phyloP scores from a whole-genome alignment of 768 basidiomycete species.

The Serendipita vermifera region DNA sequence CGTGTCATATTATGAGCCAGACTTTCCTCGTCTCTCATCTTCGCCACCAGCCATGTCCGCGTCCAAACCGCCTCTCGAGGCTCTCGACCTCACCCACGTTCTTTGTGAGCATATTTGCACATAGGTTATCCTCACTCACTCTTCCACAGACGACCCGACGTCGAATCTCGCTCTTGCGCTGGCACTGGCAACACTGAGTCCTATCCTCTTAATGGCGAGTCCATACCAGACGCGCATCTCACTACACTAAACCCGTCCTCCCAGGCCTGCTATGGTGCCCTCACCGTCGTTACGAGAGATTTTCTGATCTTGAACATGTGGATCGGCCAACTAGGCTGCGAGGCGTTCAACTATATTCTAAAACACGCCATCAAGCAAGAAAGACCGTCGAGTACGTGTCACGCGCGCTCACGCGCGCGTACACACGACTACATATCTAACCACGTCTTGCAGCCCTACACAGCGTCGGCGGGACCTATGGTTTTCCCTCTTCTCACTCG shows the following conservation, averaged over 20 bases:
- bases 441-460: slow-evolving; percentile 12
- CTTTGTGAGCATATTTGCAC: slow-evolving; percentile 34
- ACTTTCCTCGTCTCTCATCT: too few species aligned
- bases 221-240: too few species aligned
- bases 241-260: slow-evolving; percentile 23
- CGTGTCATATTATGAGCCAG: too few species aligned
- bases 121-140: background rate
- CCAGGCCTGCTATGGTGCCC: slow-evolving; percentile 66
- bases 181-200: slow-evolving; percentile 53
- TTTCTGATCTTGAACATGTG: slow-evolving; percentile 73
- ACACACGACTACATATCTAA: background rate
- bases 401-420: background rate
- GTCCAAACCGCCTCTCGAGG: slow-evolving; percentile 22
- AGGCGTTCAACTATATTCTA: slow-evolving; percentile 53
- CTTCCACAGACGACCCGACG: slow-evolving; percentile 42
- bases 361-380: slow-evolving; percentile 57
- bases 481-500: slow-evolving; percentile 80
- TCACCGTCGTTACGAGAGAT: slow-evolving; percentile 65
- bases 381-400: slow-evolving; percentile 46
- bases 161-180: slow-evolving; percentile 44
- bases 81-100: slow-evolving; percentile 56
- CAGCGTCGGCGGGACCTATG: slow-evolving; percentile 57
- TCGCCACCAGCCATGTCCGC: background rate
- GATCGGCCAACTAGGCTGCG: slow-evolving; percentile 62
- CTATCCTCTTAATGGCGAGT: slow-evolving; percentile 58